Percentiles rank a stretch among this genome's conserved stretches.
phyloP scores from a whole-genome alignment of 140 eudicot genomes.

The Senecio squalidus region DNA sequence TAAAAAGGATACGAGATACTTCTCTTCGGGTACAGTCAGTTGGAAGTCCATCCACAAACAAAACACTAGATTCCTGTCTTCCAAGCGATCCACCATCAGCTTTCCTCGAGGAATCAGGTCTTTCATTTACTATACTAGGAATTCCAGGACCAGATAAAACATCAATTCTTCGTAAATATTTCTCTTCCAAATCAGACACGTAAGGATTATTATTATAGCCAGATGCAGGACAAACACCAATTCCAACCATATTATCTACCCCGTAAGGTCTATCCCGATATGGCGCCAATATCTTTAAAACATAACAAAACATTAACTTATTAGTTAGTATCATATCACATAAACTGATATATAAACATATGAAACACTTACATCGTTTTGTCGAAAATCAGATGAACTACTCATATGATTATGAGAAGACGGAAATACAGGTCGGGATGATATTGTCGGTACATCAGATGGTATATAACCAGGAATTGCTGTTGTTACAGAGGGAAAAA shows the following conservation, averaged over 20 bases:
- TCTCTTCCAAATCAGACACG: conserved; percentile 21
- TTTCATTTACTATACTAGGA: conserved; percentile 39
- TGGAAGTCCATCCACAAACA: conserved; percentile 91
- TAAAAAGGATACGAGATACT: conserved; percentile 84
- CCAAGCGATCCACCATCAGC: conserved; percentile 1
- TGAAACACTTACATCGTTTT: conserved; percentile 55
- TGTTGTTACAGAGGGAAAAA: conserved; percentile 24
- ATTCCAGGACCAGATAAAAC: conserved; percentile 20
- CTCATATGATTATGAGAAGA: conserved; percentile 33
- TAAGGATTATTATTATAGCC: neutral
- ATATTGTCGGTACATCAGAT: conserved; percentile 41
- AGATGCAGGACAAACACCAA: conserved; percentile 28
- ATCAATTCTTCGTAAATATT: conserved; percentile 24
- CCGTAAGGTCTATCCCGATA: conserved; percentile 42
- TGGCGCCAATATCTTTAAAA: conserved; percentile 37
- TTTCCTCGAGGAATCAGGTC: conserved; percentile 36
- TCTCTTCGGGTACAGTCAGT: conserved; percentile 85
- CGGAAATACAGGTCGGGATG: conserved; percentile 33
- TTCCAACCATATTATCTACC: neutral
- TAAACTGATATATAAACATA: neutral
- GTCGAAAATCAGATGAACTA: conserved; percentile 36
- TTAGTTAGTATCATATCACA: conserved; percentile 3
- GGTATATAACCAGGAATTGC: conserved; percentile 44
- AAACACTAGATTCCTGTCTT: conserved; percentile 45
- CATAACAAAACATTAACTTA: neutral